These are phyloP conservation scores for Cytospora chrysosperma DNA, from an alignment of 2,329 filamentous ascomycete species.

Conservation along the genomic window DNA sequence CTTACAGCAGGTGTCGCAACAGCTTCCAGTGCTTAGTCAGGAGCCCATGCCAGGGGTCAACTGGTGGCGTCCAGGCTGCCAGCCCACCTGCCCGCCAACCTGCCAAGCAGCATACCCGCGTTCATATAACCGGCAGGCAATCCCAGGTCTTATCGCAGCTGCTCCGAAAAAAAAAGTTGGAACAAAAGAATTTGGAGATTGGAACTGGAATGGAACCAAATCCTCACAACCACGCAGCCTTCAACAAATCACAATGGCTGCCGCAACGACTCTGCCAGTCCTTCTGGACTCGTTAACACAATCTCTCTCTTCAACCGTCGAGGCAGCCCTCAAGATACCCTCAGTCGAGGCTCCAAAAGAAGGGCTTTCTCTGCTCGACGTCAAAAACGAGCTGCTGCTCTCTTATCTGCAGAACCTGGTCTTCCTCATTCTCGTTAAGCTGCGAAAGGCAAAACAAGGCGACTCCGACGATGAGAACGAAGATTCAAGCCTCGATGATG, in stretches of 20 bases:
- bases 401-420: conserved; percentile 94
- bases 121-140: conserved; percentile 4
- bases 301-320: conserved; percentile 61
- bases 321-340: conserved; percentile 63
- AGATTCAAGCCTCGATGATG: conserved; percentile 52
- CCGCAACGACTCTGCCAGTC: conserved; percentile 40
- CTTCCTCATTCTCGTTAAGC: conserved; percentile 78
- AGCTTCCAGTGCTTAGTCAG: background rate
- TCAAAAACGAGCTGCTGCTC: conserved; percentile 95
- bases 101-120: no score
- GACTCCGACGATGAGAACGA: conserved; percentile 33
- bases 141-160: background rate
- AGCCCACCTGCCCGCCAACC: no score
- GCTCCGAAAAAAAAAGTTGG: conserved; percentile 18
- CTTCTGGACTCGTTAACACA: conserved; percentile 56
- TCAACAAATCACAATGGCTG: conserved; percentile 29
- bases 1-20: background rate
- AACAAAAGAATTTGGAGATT: background rate
- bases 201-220: background rate
- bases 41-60: no score
- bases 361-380: conserved; percentile 90
- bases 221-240: background rate
- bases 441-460: conserved; percentile 55
- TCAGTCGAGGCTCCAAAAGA: conserved; percentile 71
- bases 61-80: no score